These are phyloP conservation scores for Neofusicoccum ribis DNA, from an alignment of 2,329 filamentous ascomycete genomes.

Conservation along the genomic window DNA sequence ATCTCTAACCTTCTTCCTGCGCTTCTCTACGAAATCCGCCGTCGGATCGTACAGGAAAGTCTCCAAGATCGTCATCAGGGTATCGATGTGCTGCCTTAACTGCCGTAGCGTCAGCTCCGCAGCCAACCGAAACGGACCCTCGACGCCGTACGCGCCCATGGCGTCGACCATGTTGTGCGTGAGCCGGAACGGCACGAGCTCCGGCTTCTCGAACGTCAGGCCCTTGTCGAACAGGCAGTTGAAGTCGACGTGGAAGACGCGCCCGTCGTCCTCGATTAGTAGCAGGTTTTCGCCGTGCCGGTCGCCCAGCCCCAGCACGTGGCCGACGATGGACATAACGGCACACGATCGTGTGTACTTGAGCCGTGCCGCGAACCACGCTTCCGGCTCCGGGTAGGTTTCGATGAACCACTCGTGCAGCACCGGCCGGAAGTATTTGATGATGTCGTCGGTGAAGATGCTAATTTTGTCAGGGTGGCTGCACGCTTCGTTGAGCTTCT, in stretches of 20 bases:
- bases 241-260: constrained; percentile 97
- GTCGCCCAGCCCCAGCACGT: constrained; percentile 89
- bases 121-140: constrained; percentile 85
- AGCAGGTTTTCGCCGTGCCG: constrained; percentile 97
- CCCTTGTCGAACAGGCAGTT: constrained; percentile 99
- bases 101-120: constrained; percentile 85
- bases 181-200: constrained; percentile 91
- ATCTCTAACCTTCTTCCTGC: constrained; percentile 54
- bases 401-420: constrained; percentile 95
- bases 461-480: constrained; percentile 59
- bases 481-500: constrained; percentile 62
- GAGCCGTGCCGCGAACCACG: constrained; percentile 87
- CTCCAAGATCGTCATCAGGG: constrained; percentile 94
- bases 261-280: constrained; percentile 89
- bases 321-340: constrained; percentile 99
- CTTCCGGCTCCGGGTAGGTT: constrained; percentile 87
- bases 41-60: constrained; percentile 97
- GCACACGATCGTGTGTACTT: constrained; percentile 91
- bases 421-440: constrained; percentile 72
- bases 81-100: constrained; percentile 88
- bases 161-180: constrained; percentile 99
- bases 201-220: constrained; percentile 89
- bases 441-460: constrained; percentile 66
- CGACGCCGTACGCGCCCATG: constrained; percentile 92
- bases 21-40: constrained; percentile 78